Evolutionary conservation across 768 basidiomycete species (phyloP).

Genomic region (Termitomyces sp.): DNA sequence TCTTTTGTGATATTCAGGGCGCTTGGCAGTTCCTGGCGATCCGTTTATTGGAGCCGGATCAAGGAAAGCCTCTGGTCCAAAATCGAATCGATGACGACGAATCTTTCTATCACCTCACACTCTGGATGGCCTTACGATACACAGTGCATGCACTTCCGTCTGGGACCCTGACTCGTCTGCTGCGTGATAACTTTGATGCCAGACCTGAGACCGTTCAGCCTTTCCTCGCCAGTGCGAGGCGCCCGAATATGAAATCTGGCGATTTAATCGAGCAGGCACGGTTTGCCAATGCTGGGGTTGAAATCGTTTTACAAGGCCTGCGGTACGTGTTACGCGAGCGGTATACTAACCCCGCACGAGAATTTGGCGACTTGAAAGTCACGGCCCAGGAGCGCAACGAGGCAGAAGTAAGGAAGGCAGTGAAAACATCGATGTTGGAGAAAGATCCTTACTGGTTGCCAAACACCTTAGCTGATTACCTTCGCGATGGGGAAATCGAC

Average conservation of each 20-base stretch:
- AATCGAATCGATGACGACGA: neutral
- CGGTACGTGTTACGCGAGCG: neutral
- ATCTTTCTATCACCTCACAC: neutral
- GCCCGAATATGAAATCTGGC: neutral
- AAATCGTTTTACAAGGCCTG: neutral
- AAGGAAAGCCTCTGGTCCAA: no score
- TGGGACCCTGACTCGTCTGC: rapidly evolving
- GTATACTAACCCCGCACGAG: neutral
- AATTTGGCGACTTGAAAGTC: no score
- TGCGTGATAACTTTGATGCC: neutral
- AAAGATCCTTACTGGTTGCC: neutral
- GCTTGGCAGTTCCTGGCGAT: no score
- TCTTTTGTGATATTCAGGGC: no score
- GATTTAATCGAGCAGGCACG: neutral
- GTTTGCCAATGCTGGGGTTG: neutral
- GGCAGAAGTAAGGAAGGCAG: no score
- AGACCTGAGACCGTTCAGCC: neutral
- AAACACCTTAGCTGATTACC: no score
- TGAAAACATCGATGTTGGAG: neutral
- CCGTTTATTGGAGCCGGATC: no score
- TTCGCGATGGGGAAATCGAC: neutral
- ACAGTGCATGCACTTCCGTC: neutral
- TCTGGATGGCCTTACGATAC: neutral
- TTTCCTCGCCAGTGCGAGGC: neutral
- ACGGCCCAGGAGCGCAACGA: neutral